phyloP scores from a whole-genome alignment of 1,284 basidiomycete genomes.

The Puccinia novopanici region DNA sequence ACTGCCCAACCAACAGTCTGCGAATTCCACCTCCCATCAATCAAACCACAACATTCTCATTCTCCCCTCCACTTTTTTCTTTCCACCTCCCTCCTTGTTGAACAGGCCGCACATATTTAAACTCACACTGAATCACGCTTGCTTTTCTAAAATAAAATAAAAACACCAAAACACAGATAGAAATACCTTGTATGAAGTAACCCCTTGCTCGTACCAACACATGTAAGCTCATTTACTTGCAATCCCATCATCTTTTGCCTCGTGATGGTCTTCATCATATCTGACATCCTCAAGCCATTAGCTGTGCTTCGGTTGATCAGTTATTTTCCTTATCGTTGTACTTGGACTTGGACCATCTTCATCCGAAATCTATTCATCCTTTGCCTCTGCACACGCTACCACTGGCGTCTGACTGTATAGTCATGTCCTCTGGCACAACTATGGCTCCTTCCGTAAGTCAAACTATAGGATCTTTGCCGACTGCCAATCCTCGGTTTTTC shows the following conservation, averaged over 20 bases:
- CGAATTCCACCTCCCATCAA: too few relatives aligned
- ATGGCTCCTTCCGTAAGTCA: slow-evolving; percentile 25
- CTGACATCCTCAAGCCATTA: slow-evolving; percentile 6
- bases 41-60: not conserved
- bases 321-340: not conserved
- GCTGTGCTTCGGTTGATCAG: not conserved
- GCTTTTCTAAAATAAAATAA: too few relatives aligned
- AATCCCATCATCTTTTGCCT: too few relatives aligned
- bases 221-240: too few relatives aligned
- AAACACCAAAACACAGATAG: too few relatives aligned
- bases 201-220: too few relatives aligned
- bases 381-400: not conserved
- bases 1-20: not conserved
- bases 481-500: not conserved
- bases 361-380: slow-evolving; percentile 1
- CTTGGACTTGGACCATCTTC: not conserved
- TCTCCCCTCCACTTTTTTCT: not conserved
- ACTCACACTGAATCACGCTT: too few relatives aligned
- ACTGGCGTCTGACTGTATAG: not conserved
- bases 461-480: not conserved
- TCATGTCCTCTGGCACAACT: slow-evolving; percentile 25
- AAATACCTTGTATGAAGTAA: too few relatives aligned
- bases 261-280: too few relatives aligned
- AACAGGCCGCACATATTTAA: too few relatives aligned
- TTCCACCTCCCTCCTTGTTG: not conserved